phyloP scores from a whole-genome alignment of 352 stramenopile species.

The Thalassiosira hispida region DNA sequence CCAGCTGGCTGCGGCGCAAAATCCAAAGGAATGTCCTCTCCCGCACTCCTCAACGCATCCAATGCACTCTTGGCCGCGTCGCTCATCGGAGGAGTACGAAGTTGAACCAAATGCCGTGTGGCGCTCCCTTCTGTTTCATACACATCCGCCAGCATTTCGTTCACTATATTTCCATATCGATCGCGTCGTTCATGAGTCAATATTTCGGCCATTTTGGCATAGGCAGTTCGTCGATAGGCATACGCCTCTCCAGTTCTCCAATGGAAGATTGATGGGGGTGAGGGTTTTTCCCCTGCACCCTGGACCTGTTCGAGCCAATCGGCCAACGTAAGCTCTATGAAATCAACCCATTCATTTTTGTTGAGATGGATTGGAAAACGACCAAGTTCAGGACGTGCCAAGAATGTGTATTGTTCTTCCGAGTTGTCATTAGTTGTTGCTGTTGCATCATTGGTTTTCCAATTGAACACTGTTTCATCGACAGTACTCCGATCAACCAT shows the following conservation, averaged over 20 bases:
- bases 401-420: conserved; percentile 53
- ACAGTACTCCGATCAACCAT: conserved; percentile 82
- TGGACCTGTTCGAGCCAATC: conserved; percentile 87
- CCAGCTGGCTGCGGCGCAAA: conserved; percentile 48
- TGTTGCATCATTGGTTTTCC: conserved; percentile 21
- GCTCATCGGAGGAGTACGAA: conserved; percentile 72
- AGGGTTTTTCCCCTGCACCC: conserved; percentile 70
- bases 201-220: conserved; percentile 79
- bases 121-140: conserved; percentile 64
- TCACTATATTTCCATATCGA: conserved; percentile 44
- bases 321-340: conserved; percentile 82
- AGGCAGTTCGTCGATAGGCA: conserved; percentile 77
- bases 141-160: conserved; percentile 65
- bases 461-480: conserved; percentile 76
- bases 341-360: conserved; percentile 83
- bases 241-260: conserved; percentile 83
- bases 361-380: conserved; percentile 74
- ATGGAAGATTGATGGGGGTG: conserved; percentile 63
- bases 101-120: conserved; percentile 78
- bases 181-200: conserved; percentile 59
- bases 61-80: conserved; percentile 61
- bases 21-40: conserved; percentile 61
- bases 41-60: conserved; percentile 63
- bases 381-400: conserved; percentile 77
- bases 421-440: not conserved